These are phyloP conservation scores for Metschnikowia colocasiae DNA, from an alignment of 805 yeast species.

Conservation along the genomic window DNA sequence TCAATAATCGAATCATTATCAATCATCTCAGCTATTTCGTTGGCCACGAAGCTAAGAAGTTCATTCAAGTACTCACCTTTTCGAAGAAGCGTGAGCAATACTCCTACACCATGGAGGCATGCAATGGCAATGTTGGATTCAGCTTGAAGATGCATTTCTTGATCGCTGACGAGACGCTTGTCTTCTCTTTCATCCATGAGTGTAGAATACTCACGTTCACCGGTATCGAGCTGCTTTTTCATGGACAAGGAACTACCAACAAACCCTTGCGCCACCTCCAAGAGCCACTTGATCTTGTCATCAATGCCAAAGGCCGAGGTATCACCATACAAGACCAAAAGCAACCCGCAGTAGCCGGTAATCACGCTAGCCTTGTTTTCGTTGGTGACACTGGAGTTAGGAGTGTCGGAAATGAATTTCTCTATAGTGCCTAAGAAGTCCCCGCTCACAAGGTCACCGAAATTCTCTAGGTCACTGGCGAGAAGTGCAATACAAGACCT, in stretches of 20 bases:
- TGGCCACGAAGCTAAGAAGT: slow-evolving; percentile 26
- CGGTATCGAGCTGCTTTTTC: slow-evolving; percentile 33
- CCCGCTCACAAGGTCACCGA: slow-evolving; percentile 34
- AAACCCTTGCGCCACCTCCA: slow-evolving; percentile 43
- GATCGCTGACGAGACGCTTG: slow-evolving; percentile 33
- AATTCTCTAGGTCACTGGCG: slow-evolving; percentile 50
- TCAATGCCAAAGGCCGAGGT: slow-evolving; percentile 50
- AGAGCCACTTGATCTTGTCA: slow-evolving; percentile 39
- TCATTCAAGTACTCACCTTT: slow-evolving; percentile 43
- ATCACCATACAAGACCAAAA: slow-evolving; percentile 45
- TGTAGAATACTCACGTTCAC: slow-evolving; percentile 43
- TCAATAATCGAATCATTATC: slow-evolving; percentile 41
- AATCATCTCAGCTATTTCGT: slow-evolving; percentile 39
- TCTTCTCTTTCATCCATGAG: slow-evolving; percentile 35
- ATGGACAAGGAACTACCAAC: slow-evolving; percentile 28
- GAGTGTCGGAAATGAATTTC: slow-evolving; percentile 32
- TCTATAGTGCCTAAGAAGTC: slow-evolving; percentile 29
- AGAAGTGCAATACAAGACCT: slow-evolving; percentile 41
- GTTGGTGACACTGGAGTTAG: slow-evolving; percentile 31
- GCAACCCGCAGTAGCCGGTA: slow-evolving; percentile 36
- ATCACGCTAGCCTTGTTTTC: slow-evolving; percentile 38
- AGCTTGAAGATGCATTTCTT: slow-evolving; percentile 25
- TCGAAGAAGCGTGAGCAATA: slow-evolving; percentile 41
- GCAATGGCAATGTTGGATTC: slow-evolving; percentile 40
- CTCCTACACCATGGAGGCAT: slow-evolving; percentile 46